Evolutionary conservation across 2,329 filamentous ascomycete genomes (phyloP), one percentile per base, ranked within the genome.

Genomic region (Trichoderma lentiforme): DNA sequence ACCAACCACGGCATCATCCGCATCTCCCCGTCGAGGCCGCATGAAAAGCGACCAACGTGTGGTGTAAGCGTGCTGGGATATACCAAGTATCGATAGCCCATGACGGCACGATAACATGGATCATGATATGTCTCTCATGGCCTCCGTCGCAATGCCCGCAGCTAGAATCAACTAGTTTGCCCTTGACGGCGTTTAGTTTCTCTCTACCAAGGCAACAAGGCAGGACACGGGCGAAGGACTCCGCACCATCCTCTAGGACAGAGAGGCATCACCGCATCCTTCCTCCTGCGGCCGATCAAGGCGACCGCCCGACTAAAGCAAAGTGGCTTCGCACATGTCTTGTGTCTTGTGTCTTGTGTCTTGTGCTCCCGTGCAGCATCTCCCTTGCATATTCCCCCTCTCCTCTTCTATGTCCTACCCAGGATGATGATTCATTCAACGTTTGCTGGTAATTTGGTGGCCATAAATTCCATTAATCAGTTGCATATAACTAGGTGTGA

Each of bases 211-310:
- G 36, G 15, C 14, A 18, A 2, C n/a, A 26, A 28, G n/a, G n/a
- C 43, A 57, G n/a, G 47, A 67, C 26, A 30, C 53, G 39, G 66
- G 66, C 36, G 57, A 62, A 53, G 18, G 53, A 60, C 56, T 69
- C 65, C 65, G 58, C 66, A 51, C 66, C 32, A 60, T 68, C 57
- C 67, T 62, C 60, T 43, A 18, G 30, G 11, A 53, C 5, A 21
- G 30, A 51, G 21, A 51, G 57, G 6, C 61, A 36, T 58, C 30
- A 68, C 62, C 32, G 60, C 61, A 61, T 71, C 73, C 74, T 72
- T 71, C 73, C 74, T 72, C 74, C 74, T 73, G 74, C 77, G 78
- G 77, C 78, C 77, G 74, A 74, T 75, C 74, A 73, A 75, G 76
- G 72, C 74, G 77, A 70, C 73, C 73, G 74, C 69, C 75, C 71